Evolutionary conservation across 139 green algal species (phyloP), one percentile per base, ranked within the genome.

Genomic region (Micractinium sp.): DNA sequence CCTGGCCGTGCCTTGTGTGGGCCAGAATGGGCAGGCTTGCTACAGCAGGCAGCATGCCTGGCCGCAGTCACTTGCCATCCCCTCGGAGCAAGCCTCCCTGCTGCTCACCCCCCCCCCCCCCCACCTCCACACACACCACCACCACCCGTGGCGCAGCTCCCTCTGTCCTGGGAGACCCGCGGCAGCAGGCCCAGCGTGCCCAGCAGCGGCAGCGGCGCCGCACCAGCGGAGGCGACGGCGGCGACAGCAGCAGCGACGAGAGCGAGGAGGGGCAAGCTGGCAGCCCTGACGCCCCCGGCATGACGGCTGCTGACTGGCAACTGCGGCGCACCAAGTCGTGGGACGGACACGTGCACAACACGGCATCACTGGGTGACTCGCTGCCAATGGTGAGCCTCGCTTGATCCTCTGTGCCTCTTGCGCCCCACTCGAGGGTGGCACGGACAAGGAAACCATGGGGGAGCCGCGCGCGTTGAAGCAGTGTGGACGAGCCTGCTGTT

Each of bases 241-340:
- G 66, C 83, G 41, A 67, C 83, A 53, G 38, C 83, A 67, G 83
- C 83, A 63, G 83, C 83, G 33, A 74, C 38, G 66, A 27, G 22
- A 38, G 66, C 38, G 83, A 67, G 66, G 66, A 80, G 7, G 47
- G 41, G 29, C 53, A 73, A 12, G n/a, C 20, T 53, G 14, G 61
- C 67, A 27, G 18, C 81, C 22, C 12, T 61, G 35, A 61, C 81
- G 41, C 33, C 81, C 19, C 33, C n/a, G 27, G 19, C 71, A 25
- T 3, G 0, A n/a, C 39, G 85, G 27, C 74, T 0, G 22, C 71
- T 3, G 85, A 81, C 86, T 90, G 85, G 90, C 90, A 91, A 36
- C 20, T 91, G 53, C 69, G 82, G 60, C 90, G 90, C 60, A 90
- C 31, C 63, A 89, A 85, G 47, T 87, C 69, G 3, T 92, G 90